These are phyloP conservation scores for Paxillus ammoniavirescens DNA, from an alignment of 768 basidiomycete species.

Conservation along the genomic window DNA sequence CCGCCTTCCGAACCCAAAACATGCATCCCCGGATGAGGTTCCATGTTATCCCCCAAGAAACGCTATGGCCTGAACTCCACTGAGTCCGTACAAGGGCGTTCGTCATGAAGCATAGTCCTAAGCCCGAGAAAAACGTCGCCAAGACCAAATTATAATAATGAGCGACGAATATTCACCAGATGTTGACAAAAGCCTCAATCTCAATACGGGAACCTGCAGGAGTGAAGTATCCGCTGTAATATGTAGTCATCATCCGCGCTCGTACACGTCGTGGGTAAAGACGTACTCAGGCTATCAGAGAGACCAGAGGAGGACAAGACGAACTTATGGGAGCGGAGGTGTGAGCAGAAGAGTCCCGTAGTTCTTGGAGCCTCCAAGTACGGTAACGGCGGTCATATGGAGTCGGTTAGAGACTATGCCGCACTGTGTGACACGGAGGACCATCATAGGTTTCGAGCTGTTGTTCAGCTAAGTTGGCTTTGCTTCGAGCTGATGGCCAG, in stretches of 20 bases:
- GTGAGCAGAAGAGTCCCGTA: constrained; percentile 22
- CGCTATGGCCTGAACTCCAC: constrained; percentile 22
- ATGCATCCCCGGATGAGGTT: constrained; percentile 6
- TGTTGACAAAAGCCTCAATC: constrained; percentile 11
- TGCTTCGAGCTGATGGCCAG: too few relatives aligned
- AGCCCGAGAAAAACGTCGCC: neutral
- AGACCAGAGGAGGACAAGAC: neutral
- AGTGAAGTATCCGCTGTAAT: constrained; percentile 20
- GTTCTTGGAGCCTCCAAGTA: constrained; percentile 27
- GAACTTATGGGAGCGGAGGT: constrained; percentile 12
- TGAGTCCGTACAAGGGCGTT: constrained; percentile 12
- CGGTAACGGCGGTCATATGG: constrained; percentile 22
- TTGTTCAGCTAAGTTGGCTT: too few relatives aligned
- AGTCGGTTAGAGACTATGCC: constrained; percentile 9
- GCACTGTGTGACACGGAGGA: too few relatives aligned
- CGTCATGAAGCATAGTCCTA: constrained; percentile 21
- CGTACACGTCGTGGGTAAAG: constrained; percentile 5
- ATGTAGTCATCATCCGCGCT: constrained; percentile 13
- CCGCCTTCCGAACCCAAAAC: constrained; percentile 22
- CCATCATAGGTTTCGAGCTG: too few relatives aligned
- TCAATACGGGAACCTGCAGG: constrained; percentile 13
- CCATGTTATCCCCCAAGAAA: constrained; percentile 16
- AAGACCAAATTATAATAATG: neutral
- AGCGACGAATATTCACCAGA: constrained; percentile 6
- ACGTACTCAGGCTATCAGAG: neutral